A percentile compares a stretch with the other conserved stretches of the same genome.
Conservation (phyloP, 768 basidiomycete species). For the Amanita pseudoporphyria region DNA sequence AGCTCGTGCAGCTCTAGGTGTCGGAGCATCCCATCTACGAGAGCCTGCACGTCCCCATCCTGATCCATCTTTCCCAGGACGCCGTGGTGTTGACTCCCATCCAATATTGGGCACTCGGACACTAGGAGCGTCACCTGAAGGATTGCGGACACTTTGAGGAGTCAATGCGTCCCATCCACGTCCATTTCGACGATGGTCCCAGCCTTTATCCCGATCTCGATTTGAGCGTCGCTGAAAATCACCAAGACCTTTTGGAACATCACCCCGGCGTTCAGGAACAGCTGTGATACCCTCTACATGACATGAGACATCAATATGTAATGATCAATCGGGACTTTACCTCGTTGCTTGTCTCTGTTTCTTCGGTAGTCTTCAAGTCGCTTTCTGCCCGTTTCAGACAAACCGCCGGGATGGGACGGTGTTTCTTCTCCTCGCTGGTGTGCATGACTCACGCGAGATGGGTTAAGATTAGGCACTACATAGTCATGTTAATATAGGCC, state of each 20-base stretch:
- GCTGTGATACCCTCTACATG: slow-evolving; percentile 60
- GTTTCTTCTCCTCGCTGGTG: slow-evolving; percentile 84
- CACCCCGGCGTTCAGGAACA: slow-evolving; percentile 40
- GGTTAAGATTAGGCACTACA: slow-evolving; percentile 73
- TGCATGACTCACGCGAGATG: slow-evolving; percentile 36
- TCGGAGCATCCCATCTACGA: slow-evolving; percentile 75
- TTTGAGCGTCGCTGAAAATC: slow-evolving; percentile 91
- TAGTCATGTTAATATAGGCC: slow-evolving; percentile 10
- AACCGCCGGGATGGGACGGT: slow-evolving; percentile 85
- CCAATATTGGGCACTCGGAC: slow-evolving; percentile 85
- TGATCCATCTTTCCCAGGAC: slow-evolving; percentile 39
- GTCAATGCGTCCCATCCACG: slow-evolving; percentile 52
- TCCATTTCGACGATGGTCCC: slow-evolving; percentile 30
- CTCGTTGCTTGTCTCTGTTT: slow-evolving; percentile 60
- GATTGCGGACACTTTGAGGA: slow-evolving; percentile 48
- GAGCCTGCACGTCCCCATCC: slow-evolving; percentile 56
- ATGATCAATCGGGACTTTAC: slow-evolving; percentile 29
- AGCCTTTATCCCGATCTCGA: slow-evolving; percentile 48
- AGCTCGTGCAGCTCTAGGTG: slow-evolving; percentile 58
- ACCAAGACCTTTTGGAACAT: slow-evolving; percentile 71
- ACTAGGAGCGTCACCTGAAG: slow-evolving; percentile 58
- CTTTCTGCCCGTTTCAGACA: slow-evolving; percentile 65
- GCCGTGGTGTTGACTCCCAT: slow-evolving; percentile 89
- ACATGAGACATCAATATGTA: not conserved
- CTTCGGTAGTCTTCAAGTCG: slow-evolving; percentile 71